A percentile compares a stretch with the other conserved stretches of the same genome.
Conservation (phyloP, 1,139 yeast genomes). For the Saccharomyces hybrid region DNA sequence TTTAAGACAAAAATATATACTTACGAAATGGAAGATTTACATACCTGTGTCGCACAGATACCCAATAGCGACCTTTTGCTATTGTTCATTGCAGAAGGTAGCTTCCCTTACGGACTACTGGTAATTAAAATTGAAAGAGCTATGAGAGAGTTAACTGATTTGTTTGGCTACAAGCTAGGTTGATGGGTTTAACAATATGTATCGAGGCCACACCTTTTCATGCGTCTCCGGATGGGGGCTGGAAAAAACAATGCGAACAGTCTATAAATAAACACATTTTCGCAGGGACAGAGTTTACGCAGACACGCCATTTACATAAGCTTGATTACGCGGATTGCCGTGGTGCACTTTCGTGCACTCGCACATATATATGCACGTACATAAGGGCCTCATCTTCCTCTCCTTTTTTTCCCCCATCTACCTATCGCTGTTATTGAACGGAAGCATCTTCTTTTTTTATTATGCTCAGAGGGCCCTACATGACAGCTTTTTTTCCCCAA, state of each 20-base stretch:
- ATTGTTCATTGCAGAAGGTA: constrained; percentile 19
- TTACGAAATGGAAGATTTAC: constrained; percentile 29
- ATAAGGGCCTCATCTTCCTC: background rate
- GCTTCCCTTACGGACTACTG: constrained; percentile 28
- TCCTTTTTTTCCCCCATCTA: too few species aligned
- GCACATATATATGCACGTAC: background rate
- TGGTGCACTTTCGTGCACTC: background rate
- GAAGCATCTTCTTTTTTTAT: background rate
- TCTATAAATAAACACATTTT: background rate
- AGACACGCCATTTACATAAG: background rate
- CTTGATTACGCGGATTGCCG: background rate
- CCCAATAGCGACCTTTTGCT: constrained; percentile 27
- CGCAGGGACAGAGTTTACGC: background rate
- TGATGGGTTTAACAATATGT: constrained; percentile 1
- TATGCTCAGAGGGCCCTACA: too few species aligned
- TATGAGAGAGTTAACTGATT: constrained; percentile 15
- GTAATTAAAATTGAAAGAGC: constrained; percentile 23
- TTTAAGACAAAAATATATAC: constrained; percentile 21
- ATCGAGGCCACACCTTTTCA: background rate
- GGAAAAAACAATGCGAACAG: background rate
- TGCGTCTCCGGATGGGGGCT: background rate
- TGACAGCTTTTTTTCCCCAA: too few species aligned
- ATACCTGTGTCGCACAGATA: constrained; percentile 26
- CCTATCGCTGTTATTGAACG: background rate
- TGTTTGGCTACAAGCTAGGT: constrained; percentile 25